Evolutionary conservation across 345 rosid species (phyloP).

Genomic region (Orychophragmus violaceus): DNA sequence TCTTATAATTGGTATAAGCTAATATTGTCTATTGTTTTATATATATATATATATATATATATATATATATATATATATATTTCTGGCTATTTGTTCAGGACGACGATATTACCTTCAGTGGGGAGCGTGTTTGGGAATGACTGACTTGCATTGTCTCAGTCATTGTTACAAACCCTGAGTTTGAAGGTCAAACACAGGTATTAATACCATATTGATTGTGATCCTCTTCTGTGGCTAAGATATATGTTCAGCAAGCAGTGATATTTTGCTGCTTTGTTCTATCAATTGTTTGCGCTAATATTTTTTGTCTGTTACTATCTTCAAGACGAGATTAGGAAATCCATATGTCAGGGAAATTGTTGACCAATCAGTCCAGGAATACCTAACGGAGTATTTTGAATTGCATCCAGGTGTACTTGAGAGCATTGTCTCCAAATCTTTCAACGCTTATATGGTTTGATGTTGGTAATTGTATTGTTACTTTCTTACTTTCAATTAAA

Average conservation of each 20-base stretch:
- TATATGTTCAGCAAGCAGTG: background rate
- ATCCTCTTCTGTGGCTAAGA: conserved; percentile 1
- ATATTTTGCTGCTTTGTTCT: background rate
- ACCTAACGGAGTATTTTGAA: background rate
- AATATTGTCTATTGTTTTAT: too few relatives aligned
- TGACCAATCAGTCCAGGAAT: background rate
- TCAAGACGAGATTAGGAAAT: background rate
- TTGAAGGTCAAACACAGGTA: conserved; percentile 97
- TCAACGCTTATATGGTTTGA: background rate
- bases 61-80: too few relatives aligned
- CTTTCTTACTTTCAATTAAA: background rate
- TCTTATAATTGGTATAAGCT: background rate
- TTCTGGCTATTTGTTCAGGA: background rate
- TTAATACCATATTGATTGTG: background rate
- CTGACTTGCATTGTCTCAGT: background rate
- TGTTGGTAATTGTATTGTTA: background rate
- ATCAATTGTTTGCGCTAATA: too few relatives aligned
- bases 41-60: too few relatives aligned
- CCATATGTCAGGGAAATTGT: background rate
- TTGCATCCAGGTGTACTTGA: background rate
- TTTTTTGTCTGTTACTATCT: background rate
- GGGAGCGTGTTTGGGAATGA: background rate
- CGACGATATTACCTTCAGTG: background rate
- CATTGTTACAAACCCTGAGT: conserved; percentile 67
- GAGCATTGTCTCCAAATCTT: background rate